Conservation (phyloP, 2,329 filamentous ascomycete genomes). For the Microsporum canis region DNA sequence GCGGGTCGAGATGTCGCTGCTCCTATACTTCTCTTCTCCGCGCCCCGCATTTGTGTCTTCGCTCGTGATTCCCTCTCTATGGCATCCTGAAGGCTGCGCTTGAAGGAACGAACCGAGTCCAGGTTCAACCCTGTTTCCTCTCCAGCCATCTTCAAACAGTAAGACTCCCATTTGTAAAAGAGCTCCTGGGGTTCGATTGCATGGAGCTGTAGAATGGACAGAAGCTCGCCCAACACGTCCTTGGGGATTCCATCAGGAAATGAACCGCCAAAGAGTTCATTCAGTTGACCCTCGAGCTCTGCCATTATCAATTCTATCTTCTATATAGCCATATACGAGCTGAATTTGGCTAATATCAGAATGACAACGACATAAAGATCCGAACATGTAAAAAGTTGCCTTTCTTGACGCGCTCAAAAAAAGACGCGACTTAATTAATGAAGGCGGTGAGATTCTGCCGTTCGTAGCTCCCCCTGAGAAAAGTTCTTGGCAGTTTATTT, state of each 20-base stretch:
- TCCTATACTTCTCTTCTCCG: slow-evolving; percentile 51
- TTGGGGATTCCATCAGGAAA: slow-evolving; percentile 51
- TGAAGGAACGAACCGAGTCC: slow-evolving; percentile 63
- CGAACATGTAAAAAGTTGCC: background rate
- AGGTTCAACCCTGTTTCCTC: slow-evolving; percentile 64
- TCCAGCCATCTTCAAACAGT: slow-evolving; percentile 84
- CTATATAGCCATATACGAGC: background rate
- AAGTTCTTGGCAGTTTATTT: background rate
- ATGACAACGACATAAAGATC: background rate
- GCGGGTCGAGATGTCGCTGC: slow-evolving; percentile 48
- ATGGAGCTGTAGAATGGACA: slow-evolving; percentile 77
- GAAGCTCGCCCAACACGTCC: slow-evolving; percentile 70
- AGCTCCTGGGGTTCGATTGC: slow-evolving; percentile 72
- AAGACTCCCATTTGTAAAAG: slow-evolving; percentile 98
- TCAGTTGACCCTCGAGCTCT: slow-evolving; percentile 34
- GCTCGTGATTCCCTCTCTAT: slow-evolving; percentile 65
- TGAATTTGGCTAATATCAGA: background rate
- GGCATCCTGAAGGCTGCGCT: slow-evolving; percentile 73
- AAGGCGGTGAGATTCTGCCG: slow-evolving; percentile 1
- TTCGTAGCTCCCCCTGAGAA: background rate
- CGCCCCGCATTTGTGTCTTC: slow-evolving; percentile 51
- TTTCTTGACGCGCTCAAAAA: background rate
- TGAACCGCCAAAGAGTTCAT: slow-evolving; percentile 47
- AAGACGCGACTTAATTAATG: background rate
- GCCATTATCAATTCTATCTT: slow-evolving; percentile 7